These are phyloP conservation scores for Exophiala spinifera DNA, from an alignment of 2,329 filamentous ascomycete species.

Conservation along the genomic window DNA sequence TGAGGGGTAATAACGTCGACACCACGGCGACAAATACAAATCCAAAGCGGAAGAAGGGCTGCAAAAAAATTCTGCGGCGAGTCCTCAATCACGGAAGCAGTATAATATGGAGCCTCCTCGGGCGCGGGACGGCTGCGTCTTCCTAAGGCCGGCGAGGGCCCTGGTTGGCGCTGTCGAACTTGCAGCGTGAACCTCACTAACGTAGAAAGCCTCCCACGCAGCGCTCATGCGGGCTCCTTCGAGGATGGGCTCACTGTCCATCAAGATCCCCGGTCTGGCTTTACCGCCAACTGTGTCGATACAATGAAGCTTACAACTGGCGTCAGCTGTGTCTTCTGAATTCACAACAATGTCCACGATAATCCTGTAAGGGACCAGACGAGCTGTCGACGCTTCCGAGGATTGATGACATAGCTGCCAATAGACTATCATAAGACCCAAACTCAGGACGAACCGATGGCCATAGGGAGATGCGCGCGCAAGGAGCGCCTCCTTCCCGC, in stretches of 20 bases:
- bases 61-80: background rate
- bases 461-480: no score
- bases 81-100: background rate
- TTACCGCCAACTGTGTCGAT: conserved; percentile 8
- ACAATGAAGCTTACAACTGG: conserved; percentile 1
- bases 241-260: background rate
- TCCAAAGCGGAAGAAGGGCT: background rate
- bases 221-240: no score
- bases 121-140: background rate
- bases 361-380: no score
- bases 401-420: no score
- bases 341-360: background rate
- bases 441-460: no score
- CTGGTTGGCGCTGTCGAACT: background rate
- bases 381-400: no score
- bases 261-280: background rate
- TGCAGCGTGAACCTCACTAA: background rate
- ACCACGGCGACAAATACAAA: background rate
- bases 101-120: background rate
- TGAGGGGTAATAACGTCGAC: background rate
- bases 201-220: no score
- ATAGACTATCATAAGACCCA: no score
- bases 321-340: background rate
- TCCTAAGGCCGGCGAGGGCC: background rate
- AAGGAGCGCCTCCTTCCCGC: background rate